These are phyloP conservation scores for Teratosphaeria nubilosa DNA, from an alignment of 2,329 filamentous ascomycete species.

Conservation along the genomic window DNA sequence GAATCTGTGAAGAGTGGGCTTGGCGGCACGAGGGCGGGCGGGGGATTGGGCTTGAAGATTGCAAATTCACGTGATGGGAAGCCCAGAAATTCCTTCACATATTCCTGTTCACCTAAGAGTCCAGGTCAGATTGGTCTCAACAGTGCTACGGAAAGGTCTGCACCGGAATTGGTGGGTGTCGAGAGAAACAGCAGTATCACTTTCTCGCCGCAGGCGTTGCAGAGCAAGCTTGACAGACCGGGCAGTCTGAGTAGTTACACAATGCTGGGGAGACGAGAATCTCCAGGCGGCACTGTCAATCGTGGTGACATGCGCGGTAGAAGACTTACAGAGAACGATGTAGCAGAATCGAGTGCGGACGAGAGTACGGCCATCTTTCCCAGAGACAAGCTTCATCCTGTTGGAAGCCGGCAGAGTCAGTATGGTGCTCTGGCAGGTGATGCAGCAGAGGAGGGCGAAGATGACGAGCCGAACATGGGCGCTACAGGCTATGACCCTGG, in stretches of 20 bases:
- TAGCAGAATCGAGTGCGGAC: slow-evolving; percentile 28
- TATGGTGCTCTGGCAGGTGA: slow-evolving; percentile 17
- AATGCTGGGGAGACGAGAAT: slow-evolving; percentile 2
- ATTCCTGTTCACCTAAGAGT: slow-evolving; percentile 3
- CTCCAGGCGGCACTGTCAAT: slow-evolving; percentile 7
- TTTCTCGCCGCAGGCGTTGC: slow-evolving; percentile 10
- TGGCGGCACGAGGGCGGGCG: not conserved
- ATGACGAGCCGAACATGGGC: slow-evolving; percentile 2
- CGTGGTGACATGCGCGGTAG: slow-evolving; percentile 7
- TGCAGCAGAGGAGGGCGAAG: not conserved
- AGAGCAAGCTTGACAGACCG: slow-evolving; percentile 6
- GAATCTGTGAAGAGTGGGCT: not conserved
- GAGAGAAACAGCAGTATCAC: slow-evolving; percentile 11
- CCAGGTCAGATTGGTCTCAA: not conserved
- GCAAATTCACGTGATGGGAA: slow-evolving; percentile 6
- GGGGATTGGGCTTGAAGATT: not conserved
- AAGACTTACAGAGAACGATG: slow-evolving; percentile 10
- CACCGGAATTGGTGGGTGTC: not conserved
- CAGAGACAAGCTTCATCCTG: slow-evolving; percentile 1
- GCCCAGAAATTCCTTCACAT: slow-evolving; percentile 10
- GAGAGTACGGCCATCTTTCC: slow-evolving; percentile 34
- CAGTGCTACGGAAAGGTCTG: not conserved
- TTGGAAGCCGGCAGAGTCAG: slow-evolving; percentile 3
- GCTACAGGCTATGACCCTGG: slow-evolving; percentile 5
- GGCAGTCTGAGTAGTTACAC: slow-evolving; percentile 9